Evolutionary conservation across 2,329 filamentous ascomycete genomes (phyloP).

Genomic region (Ophiostoma sp.): DNA sequence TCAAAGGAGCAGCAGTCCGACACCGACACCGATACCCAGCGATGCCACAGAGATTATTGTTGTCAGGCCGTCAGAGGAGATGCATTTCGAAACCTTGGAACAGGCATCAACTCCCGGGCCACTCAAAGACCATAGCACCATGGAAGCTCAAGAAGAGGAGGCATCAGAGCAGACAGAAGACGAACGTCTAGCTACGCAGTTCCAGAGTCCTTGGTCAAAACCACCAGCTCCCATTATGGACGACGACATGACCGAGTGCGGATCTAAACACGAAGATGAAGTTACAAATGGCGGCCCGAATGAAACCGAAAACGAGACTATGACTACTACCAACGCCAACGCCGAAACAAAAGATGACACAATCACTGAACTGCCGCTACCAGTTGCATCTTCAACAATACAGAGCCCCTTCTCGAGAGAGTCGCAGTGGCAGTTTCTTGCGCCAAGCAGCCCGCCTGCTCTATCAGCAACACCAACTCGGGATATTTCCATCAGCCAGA

Average conservation of each 20-base stretch:
- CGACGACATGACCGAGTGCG: neutral
- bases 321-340: neutral
- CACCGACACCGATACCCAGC: neutral
- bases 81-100: neutral
- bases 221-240: neutral
- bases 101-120: neutral
- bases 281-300: neutral
- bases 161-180: neutral
- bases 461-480: neutral
- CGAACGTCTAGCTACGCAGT: slow-evolving; percentile 24
- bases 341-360: neutral
- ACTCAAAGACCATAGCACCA: neutral
- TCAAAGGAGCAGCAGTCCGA: neutral
- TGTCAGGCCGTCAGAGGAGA: neutral
- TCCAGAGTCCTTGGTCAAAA: slow-evolving; percentile 28
- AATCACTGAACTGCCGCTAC: neutral
- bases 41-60: neutral
- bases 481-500: slow-evolving; percentile 19
- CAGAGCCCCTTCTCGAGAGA: slow-evolving; percentile 25
- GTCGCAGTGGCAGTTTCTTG: slow-evolving; percentile 17
- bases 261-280: neutral
- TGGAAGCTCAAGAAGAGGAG: neutral
- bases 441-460: neutral
- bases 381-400: neutral
- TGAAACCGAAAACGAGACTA: neutral